Evolutionary conservation across 345 rosid genomes (phyloP), one percentile per base, ranked within the genome.

Genomic region (Theobroma cacao): DNA sequence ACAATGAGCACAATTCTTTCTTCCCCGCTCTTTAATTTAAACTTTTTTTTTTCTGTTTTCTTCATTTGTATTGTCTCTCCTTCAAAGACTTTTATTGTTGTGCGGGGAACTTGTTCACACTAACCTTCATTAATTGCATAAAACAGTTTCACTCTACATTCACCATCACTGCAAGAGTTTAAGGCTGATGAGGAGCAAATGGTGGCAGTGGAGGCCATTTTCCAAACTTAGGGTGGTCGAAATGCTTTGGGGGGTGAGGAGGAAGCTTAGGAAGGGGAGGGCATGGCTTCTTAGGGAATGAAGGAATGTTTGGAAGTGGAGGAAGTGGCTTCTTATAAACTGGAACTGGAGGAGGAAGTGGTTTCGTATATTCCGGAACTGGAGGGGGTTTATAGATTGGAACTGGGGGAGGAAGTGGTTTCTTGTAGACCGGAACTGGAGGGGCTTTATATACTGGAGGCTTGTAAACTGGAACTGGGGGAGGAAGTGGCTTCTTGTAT

Each of bases 171-270:
- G 30, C 24, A 59, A 58, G 34, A 60, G 2, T 30, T 77, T 18
- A 77, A 66, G 79, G 73, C 55, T 82, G 79, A 47, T 78, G 77
- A 20, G 80, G 66, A 62, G 73, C 53, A 34, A 75, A 50, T 76
- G 90, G 74, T 2, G 87, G 84, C 14, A 80, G 45, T 41, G 90
- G 88, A 79, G 90, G 94, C 81, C 75, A 81, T 77, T 90, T 87
- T 26, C 86, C 86, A 73, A 86, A 86, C 85, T 90, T 82, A 20
- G 87, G 90, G 66, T 83, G 83, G 75, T 80, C 80, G 75, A 74
- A 77, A 45, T 75, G 58, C 84, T 87, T 85, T 24, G 89, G 92
- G 20, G 82, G 85, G 61, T 72, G 34, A 6, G 78, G 84, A 52
- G 88, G 88, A 34, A 31, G 69, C 78, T 11, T 22, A 22, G 59